Percentiles rank a stretch among this genome's conserved stretches.
Conservation (phyloP, 441 rosid genomes). For the Monsonia emarginata region DNA sequence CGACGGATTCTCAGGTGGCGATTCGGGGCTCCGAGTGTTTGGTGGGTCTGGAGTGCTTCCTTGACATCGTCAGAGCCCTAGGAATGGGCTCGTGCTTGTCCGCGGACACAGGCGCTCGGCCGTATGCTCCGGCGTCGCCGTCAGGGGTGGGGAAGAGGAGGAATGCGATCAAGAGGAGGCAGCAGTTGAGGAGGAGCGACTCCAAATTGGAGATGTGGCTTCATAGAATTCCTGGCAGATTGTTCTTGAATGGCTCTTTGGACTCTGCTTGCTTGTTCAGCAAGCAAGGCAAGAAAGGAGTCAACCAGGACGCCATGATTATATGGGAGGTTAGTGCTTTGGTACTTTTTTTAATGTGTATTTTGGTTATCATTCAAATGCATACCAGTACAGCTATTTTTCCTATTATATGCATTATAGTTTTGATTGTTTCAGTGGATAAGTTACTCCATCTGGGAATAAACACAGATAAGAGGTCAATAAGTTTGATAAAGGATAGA, state of each 20-base stretch:
- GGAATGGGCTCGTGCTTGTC: background rate
- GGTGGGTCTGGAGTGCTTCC: slow-evolving; percentile 4
- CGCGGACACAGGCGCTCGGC: background rate
- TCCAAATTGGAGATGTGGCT: slow-evolving; percentile 6
- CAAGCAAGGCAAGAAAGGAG: slow-evolving; percentile 3
- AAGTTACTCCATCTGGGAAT: no score
- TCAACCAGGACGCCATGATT: slow-evolving; percentile 1
- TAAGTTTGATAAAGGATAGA: background rate
- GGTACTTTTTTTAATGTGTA: background rate
- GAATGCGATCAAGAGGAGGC: background rate
- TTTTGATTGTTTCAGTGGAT: background rate
- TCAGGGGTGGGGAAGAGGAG: slow-evolving; percentile 7
- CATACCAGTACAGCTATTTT: background rate
- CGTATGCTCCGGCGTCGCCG: background rate
- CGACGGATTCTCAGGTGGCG: background rate
- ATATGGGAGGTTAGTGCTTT: background rate
- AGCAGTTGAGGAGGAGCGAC: slow-evolving; percentile 1
- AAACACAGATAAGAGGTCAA: no score
- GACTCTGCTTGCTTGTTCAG: background rate
- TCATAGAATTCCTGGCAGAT: slow-evolving; percentile 2
- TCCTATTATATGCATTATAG: background rate
- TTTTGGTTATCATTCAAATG: no score
- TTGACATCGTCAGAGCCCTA: background rate
- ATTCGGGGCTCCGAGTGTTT: background rate
- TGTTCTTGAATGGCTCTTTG: slow-evolving; percentile 3